phyloP scores from a whole-genome alignment of 169 alveolate genomes.

The Plasmodium berghei region DNA sequence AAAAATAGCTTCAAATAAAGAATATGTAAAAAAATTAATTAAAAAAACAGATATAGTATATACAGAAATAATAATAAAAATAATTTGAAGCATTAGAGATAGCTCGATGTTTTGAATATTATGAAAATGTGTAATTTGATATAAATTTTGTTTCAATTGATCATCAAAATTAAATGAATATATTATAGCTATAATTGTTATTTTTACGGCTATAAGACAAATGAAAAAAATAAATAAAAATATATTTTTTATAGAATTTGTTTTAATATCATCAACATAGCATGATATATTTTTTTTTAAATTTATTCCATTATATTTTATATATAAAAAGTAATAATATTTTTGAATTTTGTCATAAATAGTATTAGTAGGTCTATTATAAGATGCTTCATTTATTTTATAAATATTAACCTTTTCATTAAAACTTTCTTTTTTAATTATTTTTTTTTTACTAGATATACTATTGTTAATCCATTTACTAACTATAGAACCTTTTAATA shows the following conservation, averaged over 20 bases:
- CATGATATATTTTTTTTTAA: slow-evolving; percentile 35
- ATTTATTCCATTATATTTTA: slow-evolving; percentile 41
- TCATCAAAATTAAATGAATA: slow-evolving; percentile 43
- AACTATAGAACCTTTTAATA: neutral
- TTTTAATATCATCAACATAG: slow-evolving; percentile 51
- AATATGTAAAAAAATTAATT: slow-evolving; percentile 8
- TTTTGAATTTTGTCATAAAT: slow-evolving; percentile 18
- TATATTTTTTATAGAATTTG: slow-evolving; percentile 1
- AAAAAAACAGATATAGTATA: slow-evolving; percentile 19
- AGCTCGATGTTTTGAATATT: neutral
- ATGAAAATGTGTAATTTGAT: slow-evolving; percentile 28
- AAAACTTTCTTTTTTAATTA: neutral
- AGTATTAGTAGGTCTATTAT: slow-evolving; percentile 6
- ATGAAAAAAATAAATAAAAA: slow-evolving; percentile 45
- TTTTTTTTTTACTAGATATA: slow-evolving; percentile 15
- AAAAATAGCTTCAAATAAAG: slow-evolving; percentile 45
- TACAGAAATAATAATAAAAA: slow-evolving; percentile 12
- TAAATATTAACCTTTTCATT: slow-evolving; percentile 18
- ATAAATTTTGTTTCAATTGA: slow-evolving; percentile 7
- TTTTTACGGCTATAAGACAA: slow-evolving; percentile 43
- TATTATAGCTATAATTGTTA: slow-evolving; percentile 31
- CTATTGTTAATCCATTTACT: neutral
- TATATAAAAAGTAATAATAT: slow-evolving; percentile 6
- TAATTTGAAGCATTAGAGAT: slow-evolving; percentile 27
- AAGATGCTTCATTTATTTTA: neutral